Percentiles rank a stretch among this genome's conserved stretches.
Conservation (phyloP, 192 early-diverging fungal species). For the Coemansia sp. region DNA sequence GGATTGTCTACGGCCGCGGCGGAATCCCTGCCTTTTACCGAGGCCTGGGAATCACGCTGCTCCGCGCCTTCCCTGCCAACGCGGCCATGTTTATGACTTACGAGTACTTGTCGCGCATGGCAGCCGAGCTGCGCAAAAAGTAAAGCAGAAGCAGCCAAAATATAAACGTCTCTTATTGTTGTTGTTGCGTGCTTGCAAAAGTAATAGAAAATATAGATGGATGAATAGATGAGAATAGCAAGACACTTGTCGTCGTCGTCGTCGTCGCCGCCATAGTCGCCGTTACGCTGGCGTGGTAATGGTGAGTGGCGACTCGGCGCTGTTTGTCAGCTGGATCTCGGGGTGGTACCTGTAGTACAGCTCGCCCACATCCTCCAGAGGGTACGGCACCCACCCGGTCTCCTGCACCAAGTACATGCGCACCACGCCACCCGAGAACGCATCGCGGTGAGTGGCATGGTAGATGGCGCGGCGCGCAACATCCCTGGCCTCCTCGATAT, state of each 20-base stretch:
- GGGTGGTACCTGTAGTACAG: conserved; percentile 77
- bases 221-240: not conserved
- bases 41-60: conserved; percentile 91
- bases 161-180: not conserved
- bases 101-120: conserved; percentile 63
- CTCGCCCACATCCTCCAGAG: conserved; percentile 81
- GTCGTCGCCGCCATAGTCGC: too few relatives aligned
- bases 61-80: conserved; percentile 89
- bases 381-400: conserved; percentile 87
- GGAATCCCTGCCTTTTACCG: conserved; percentile 89
- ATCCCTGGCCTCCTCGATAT: conserved; percentile 85
- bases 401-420: conserved; percentile 93
- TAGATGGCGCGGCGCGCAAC: conserved; percentile 90
- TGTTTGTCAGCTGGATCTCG: conserved; percentile 42
- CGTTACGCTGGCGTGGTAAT: conserved; percentile 3
- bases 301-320: conserved; percentile 36
- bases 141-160: not conserved
- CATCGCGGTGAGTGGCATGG: conserved; percentile 96
- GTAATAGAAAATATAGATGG: conserved; percentile 10
- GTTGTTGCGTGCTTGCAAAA: not conserved
- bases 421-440: conserved; percentile 86
- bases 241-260: not conserved
- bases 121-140: conserved; percentile 19
- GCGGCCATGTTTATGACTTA: conserved; percentile 97
- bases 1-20: conserved; percentile 71